Evolutionary conservation across 371 early-diverging fungal genomes (phyloP).

Genomic region (Spiromyces aspiralis): DNA sequence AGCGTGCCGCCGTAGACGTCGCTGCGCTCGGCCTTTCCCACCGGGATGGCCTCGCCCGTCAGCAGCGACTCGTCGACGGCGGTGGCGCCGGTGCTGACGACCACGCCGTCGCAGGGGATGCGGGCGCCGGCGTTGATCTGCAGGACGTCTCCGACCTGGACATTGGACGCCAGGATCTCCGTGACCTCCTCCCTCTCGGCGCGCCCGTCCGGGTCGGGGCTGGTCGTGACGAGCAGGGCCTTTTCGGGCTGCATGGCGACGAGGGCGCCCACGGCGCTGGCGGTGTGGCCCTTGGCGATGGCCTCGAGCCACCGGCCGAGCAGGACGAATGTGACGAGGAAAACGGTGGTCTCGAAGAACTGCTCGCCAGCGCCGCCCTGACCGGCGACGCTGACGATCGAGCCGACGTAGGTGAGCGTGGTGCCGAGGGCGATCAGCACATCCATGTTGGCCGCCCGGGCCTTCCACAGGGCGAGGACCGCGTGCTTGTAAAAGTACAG

Average conservation of each 20-base stretch:
- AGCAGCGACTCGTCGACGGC: conserved; percentile 49
- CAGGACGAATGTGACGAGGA: conserved; percentile 74
- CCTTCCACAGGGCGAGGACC: conserved; percentile 41
- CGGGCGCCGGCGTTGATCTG: conserved; percentile 80
- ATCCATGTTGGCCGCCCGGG: conserved; percentile 88
- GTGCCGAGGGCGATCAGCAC: conserved; percentile 83
- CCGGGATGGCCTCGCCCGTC: conserved; percentile 53
- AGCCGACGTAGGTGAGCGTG: conserved; percentile 58
- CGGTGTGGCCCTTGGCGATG: conserved; percentile 80
- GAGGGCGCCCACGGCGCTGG: conserved; percentile 38
- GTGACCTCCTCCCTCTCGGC: conserved; percentile 14
- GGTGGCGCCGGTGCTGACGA: conserved; percentile 54
- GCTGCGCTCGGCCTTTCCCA: conserved; percentile 38
- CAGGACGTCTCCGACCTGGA: conserved; percentile 69
- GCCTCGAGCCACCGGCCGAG: conserved; percentile 86
- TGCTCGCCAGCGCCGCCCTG: conserved; percentile 29
- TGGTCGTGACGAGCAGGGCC: conserved; percentile 15
- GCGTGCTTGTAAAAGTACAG: conserved; percentile 58
- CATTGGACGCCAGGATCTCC: conserved; percentile 58
- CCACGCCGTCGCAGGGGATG: conserved; percentile 79
- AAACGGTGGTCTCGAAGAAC: conserved; percentile 84
- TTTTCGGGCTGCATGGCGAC: conserved; percentile 25
- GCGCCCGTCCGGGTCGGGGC: not conserved
- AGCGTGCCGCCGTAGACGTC: conserved; percentile 82
- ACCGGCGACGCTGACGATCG: conserved; percentile 34